phyloP scores from a whole-genome alignment of 108 stramenopile genomes.

The Pseudonitzschia pungens region DNA sequence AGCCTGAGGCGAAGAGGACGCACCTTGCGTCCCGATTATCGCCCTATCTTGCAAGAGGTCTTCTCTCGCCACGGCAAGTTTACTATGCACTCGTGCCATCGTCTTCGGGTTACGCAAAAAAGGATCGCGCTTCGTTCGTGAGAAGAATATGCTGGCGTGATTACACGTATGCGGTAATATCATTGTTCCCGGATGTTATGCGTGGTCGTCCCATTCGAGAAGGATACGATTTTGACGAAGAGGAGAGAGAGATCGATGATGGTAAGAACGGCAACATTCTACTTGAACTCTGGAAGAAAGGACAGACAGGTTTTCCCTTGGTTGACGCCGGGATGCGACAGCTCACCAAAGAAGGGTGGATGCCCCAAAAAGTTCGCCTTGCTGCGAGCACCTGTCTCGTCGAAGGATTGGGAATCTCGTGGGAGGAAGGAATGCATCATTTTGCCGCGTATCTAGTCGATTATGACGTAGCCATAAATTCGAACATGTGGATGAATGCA shows the following conservation, averaged over 20 bases:
- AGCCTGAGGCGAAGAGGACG: neutral
- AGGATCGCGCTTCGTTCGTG: conserved; percentile 14
- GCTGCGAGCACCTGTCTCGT: conserved; percentile 35
- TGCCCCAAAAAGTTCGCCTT: conserved; percentile 45
- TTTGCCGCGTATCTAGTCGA: conserved; percentile 48
- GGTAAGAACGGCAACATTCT: conserved; percentile 9
- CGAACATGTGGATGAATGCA: conserved; percentile 59
- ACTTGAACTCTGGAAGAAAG: conserved; percentile 34
- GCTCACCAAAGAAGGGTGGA: conserved; percentile 43
- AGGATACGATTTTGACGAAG: conserved; percentile 6
- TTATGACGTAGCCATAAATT: conserved; percentile 49
- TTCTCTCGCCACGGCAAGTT: conserved; percentile 43
- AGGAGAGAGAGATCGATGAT: neutral
- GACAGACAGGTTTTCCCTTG: conserved; percentile 41
- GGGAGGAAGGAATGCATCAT: conserved; percentile 39
- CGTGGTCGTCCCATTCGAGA: conserved; percentile 24
- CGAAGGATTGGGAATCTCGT: conserved; percentile 46
- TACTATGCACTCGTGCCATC: conserved; percentile 12
- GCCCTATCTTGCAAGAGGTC: conserved; percentile 45
- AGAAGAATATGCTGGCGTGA: conserved; percentile 39
- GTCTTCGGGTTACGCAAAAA: neutral
- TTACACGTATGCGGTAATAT: conserved; percentile 19
- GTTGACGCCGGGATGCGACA: conserved; percentile 59
- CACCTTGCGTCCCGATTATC: conserved; percentile 26
- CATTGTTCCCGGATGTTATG: conserved; percentile 11